Base-by-base conservation (phyloP, 352 stramenopile species). In the Phytophthora pinifolia region DNA sequence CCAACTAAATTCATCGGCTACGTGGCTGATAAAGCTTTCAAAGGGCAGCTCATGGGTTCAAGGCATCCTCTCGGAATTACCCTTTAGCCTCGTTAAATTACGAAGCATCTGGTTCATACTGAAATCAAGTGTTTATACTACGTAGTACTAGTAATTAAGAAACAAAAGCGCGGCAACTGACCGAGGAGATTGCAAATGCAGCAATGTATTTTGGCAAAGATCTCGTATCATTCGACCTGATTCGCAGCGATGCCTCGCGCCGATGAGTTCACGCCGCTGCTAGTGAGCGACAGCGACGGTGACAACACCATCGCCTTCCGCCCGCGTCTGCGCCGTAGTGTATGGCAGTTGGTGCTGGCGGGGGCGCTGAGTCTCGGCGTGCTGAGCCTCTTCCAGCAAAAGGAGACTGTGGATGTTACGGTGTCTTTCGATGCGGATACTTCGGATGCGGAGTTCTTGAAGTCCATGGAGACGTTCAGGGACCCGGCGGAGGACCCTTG, bases 401-500 rank as follows among this genome's bases (percentile, higher is more conserved):
- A 44, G 2, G 13, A 60, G 38, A 4, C 43, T 20, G 27, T 17
- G 2, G 30, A 70, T 20, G 43, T 34, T 2, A 15, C 29, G 2
- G 41, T 63, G 8, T 59, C 45, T 6, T 51, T 67, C 4, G 31
- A 67, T 22, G n/a, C 33, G 17, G 59, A 54, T 22, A 27, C 25
- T 4, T 20, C 51, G 2, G 55, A 79, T 41, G 49, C 56, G n/a
- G 70, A 64, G 1, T 88, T 88, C 62, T 72, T 73, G 37, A 53
- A 64, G 22, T 49, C 4, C 17, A 41, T 85, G 30, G 66, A 83
- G 15, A 53, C 63, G 6, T 77, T 76, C 34, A 84, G 88, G 51
- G 79, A 91, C 55, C 46, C 50, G 31, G 63, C 51, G 1, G 64
- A 63, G 9, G 77, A 91, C 44, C 83, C 83, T 31, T 93, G 83